Evolutionary conservation across 2,329 filamentous ascomycete genomes (phyloP).

Genomic region (Neurospora sp.): DNA sequence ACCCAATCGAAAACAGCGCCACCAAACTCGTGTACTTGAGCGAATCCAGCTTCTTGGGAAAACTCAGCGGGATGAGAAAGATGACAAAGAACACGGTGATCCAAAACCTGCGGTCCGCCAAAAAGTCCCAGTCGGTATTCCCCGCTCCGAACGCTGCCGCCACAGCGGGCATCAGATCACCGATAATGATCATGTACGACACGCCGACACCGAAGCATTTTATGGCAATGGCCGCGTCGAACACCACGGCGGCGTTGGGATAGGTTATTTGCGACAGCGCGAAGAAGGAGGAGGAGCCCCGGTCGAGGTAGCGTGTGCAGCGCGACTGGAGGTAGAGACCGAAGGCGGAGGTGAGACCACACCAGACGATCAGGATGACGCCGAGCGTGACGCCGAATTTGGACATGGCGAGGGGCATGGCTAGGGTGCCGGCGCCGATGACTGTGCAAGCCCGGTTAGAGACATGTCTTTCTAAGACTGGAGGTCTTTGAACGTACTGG

Average conservation of each 20-base stretch:
- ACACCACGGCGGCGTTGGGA: slow-evolving; percentile 88
- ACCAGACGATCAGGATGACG: slow-evolving; percentile 79
- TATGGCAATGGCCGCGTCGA: slow-evolving; percentile 90
- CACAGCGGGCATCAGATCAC: slow-evolving; percentile 95
- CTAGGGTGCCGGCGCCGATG: slow-evolving; percentile 85
- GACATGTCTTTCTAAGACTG: no score
- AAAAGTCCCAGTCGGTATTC: slow-evolving; percentile 56
- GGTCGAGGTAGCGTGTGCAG: slow-evolving; percentile 87
- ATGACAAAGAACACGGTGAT: slow-evolving; percentile 98
- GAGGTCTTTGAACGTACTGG: slow-evolving; percentile 49
- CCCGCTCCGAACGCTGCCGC: slow-evolving; percentile 66
- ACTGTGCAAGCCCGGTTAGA: slow-evolving; percentile 41
- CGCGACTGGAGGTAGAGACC: slow-evolving; percentile 90
- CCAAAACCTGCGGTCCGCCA: slow-evolving; percentile 92
- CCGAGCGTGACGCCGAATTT: slow-evolving; percentile 91
- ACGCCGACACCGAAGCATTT: slow-evolving; percentile 98
- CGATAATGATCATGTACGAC: slow-evolving; percentile 97
- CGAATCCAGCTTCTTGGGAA: slow-evolving; percentile 82
- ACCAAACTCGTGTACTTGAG: slow-evolving; percentile 95
- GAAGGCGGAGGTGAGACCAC: slow-evolving; percentile 78
- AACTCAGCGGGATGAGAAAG: slow-evolving; percentile 87
- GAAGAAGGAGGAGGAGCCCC: slow-evolving; percentile 85
- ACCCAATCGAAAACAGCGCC: slow-evolving; percentile 85
- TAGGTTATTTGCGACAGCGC: slow-evolving; percentile 96
- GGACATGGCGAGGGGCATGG: slow-evolving; percentile 89